These are phyloP conservation scores for Globisporangium recalcitrans DNA, from an alignment of 352 stramenopile genomes.

Conservation along the genomic window DNA sequence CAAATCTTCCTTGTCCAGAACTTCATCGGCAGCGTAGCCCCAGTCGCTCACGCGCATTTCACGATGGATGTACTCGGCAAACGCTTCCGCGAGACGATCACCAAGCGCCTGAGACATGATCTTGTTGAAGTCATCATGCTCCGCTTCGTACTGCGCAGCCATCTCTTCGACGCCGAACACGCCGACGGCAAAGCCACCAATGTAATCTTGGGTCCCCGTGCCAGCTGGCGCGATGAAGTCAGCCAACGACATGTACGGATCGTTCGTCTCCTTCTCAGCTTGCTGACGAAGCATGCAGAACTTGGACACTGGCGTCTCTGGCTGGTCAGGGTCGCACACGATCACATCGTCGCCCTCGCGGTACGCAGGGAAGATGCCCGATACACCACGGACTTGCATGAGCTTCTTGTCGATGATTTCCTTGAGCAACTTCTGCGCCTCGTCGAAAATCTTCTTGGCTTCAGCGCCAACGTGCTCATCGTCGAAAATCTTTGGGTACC, in stretches of 20 bases:
- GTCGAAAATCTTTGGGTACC: conserved; percentile 98
- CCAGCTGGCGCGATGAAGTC: conserved; percentile 91
- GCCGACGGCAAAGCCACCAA: conserved; percentile 94
- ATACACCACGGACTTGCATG: conserved; percentile 89
- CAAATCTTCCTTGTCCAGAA: conserved; percentile 89
- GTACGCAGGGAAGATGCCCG: conserved; percentile 95
- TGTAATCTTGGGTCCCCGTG: conserved; percentile 16
- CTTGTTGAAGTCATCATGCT: conserved; percentile 97
- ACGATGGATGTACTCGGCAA: conserved; percentile 96
- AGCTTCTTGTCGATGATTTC: conserved; percentile 92
- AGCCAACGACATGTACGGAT: conserved; percentile 92
- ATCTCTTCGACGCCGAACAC: conserved; percentile 95
- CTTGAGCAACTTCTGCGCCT: conserved; percentile 92
- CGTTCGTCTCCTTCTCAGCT: conserved; percentile 93
- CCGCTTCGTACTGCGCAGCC: conserved; percentile 88
- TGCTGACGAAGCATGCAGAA: conserved; percentile 98
- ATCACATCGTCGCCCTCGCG: conserved; percentile 92
- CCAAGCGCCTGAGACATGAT: conserved; percentile 94
- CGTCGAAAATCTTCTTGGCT: conserved; percentile 96
- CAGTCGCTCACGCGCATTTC: conserved; percentile 95
- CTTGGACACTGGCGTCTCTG: conserved; percentile 68
- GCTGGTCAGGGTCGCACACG: conserved; percentile 87
- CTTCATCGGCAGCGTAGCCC: conserved; percentile 93
- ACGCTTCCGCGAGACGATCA: conserved; percentile 81
- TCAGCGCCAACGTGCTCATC: conserved; percentile 93